Evolutionary conservation across 169 alveolate species (phyloP).

Genomic region (Plasmodium adleri): DNA sequence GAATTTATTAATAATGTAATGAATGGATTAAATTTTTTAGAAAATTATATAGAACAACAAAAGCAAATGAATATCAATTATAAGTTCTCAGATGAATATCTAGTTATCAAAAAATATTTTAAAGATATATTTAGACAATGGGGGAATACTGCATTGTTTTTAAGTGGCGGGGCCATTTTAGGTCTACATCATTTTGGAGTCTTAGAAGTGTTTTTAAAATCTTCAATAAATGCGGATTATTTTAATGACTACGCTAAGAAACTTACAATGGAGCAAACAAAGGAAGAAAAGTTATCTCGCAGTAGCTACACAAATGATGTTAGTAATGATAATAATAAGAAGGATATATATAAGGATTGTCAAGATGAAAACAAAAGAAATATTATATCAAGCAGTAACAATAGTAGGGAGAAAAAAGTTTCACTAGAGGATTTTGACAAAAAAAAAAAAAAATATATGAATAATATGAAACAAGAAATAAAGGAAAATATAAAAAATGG

Average conservation of each 20-base stretch:
- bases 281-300: background rate
- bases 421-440: too few relatives aligned
- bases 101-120: conserved; percentile 46
- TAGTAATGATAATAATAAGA: background rate
- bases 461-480: too few relatives aligned
- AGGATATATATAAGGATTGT: background rate
- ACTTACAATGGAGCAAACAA: background rate
- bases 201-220: conserved; percentile 74
- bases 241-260: conserved; percentile 22
- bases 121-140: conserved; percentile 74
- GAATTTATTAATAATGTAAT: conserved; percentile 53
- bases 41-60: conserved; percentile 47
- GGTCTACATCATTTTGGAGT: conserved; percentile 84
- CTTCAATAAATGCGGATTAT: conserved; percentile 33
- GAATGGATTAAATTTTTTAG: conserved; percentile 46
- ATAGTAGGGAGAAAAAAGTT: too few relatives aligned
- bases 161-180: conserved; percentile 83
- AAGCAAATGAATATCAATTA: conserved; percentile 38
- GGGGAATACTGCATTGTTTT: conserved; percentile 82
- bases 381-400: too few relatives aligned
- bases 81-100: conserved; percentile 46
- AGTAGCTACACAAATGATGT: background rate
- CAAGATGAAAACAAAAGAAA: too few relatives aligned
- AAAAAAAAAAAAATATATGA: too few relatives aligned
- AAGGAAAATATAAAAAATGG: too few relatives aligned